Evolutionary conservation across 2,329 filamentous ascomycete genomes (phyloP).

Genomic region (Aspergillus sojae): DNA sequence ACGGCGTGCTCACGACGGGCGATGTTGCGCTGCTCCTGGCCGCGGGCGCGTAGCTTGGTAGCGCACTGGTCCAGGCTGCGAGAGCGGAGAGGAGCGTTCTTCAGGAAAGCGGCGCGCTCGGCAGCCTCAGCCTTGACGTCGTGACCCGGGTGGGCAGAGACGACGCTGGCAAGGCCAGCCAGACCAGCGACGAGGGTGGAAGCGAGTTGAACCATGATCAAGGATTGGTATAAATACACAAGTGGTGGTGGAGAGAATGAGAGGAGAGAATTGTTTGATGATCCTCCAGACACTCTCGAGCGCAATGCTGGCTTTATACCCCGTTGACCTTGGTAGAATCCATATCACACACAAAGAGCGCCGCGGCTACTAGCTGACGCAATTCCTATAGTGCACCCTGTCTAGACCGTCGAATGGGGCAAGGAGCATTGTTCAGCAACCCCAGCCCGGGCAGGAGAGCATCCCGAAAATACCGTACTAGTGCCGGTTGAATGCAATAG

Average conservation of each 20-base stretch:
- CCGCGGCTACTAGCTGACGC: neutral
- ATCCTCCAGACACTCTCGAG: neutral
- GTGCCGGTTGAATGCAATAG: conserved; percentile 3
- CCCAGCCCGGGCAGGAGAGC: neutral
- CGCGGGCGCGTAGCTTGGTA: conserved; percentile 51
- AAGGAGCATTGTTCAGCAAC: conserved; percentile 4
- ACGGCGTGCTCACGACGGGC: conserved; percentile 49
- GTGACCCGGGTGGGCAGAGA: conserved; percentile 53
- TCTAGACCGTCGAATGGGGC: conserved; percentile 4
- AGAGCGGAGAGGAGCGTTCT: conserved; percentile 39
- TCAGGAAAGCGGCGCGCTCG: conserved; percentile 53
- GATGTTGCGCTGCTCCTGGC: conserved; percentile 48
- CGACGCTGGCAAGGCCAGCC: conserved; percentile 28
- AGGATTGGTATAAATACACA: neutral
- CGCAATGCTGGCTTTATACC: neutral
- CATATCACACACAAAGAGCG: neutral
- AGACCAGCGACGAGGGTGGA: conserved; percentile 27
- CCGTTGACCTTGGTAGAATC: too few species aligned
- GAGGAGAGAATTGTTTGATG: neutral
- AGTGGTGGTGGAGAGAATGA: neutral
- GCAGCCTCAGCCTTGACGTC: conserved; percentile 52
- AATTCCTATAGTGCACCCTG: neutral
- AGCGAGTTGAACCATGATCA: conserved; percentile 19
- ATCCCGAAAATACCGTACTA: neutral
- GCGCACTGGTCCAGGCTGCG: conserved; percentile 52